Evolutionary conservation across 192 early-diverging fungal species (phyloP), one percentile per base, ranked within the genome.

Genomic region (Thamnidium elegans): DNA sequence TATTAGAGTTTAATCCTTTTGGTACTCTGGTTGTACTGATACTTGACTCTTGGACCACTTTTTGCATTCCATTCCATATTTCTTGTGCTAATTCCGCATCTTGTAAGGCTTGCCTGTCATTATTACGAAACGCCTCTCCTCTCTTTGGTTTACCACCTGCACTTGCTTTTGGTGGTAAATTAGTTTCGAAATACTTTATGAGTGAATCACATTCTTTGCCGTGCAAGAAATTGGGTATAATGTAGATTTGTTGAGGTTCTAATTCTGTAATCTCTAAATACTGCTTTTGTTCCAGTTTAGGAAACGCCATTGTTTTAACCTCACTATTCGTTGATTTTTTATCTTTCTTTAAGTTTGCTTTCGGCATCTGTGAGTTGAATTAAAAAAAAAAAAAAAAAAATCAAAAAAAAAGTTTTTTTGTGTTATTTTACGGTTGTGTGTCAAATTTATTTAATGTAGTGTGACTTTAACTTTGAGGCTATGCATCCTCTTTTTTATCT

Each of bases 61-160:
- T 6, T 31, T 54, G 21, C 8, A 50, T 50, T 8, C 69, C 74
- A 15, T 54, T 31, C 71, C 75, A 79, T 20, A 79, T 10, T 4
- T 30, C 14, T 6, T 71, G 15, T 14, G 78, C 71, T 15, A 79
- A 68, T 1, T 15, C 34, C 0, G 47, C 17, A 43, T 76, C 66
- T 30, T 62, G 45, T 8, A 79, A 15, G 0, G 74, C 73, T 20
- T 73, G 62, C 30, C 78, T 55, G 46, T 79, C 75, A 59, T 79
- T 79, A 50, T 65, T 70, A 19, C 78, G 71, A 32, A 68, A 70
- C 14, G 78, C 78, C 44, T 79, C 68, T 0, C 75, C 78, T n/a
- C 50, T 64, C 50, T 77, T 76, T 6, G 74, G 74, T 4, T 55
- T 71, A 2, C 47, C 52, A 3, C 42, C 43, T 13, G 62, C 20